Base-by-base conservation (phyloP, 768 basidiomycete species). In the Terana coerulea region DNA sequence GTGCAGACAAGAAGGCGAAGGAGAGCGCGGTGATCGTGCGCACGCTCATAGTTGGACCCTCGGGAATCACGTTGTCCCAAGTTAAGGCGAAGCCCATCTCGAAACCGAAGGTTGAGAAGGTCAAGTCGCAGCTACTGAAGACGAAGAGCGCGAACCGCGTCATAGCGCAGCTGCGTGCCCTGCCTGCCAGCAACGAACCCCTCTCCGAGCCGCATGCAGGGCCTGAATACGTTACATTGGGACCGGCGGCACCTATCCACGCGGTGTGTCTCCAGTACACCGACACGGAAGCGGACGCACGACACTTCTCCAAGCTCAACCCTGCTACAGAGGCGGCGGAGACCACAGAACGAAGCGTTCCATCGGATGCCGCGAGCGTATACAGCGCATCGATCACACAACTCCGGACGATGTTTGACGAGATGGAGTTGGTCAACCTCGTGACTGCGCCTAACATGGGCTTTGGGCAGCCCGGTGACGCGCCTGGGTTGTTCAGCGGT, bases 401-500 rank as follows among this genome's bases (percentile, higher is more conserved):
- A 36, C 51, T 88, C 19, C 66, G 75, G 9, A 62, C 69, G 1
- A 65, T 79, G 34, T 72, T 92, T 51, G 71, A 71, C n/a, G 78
- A 83, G 31, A 70, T 91, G 64, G 77, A 78, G 46, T 53, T 89
- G 40, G 65, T 92, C 31, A 75, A 79, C 62, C 69, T 92, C 22
- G 54, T 92, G 29, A 69, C 65, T 0, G 66, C 79, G 1, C 80
- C 86, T 1, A 79, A 86, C 59, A 67, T 88, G 53, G 90, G 90
- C 12, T 66, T 91, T 1, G 89, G 88, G 15, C 79, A 86, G 58
- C 81, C 87, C n/a, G 85, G 75, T n/a, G 74, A 80, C 56, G 81
- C 77, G 1, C 63, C 73, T 8, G 89, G 89, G 2, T 62, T 90
- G 14, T 71, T 92, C 25, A 79, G 86, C 12, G 90, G 90, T 5